These are phyloP conservation scores for Fraxinus americana DNA, from an alignment of 257 asterid genomes.

Conservation along the genomic window DNA sequence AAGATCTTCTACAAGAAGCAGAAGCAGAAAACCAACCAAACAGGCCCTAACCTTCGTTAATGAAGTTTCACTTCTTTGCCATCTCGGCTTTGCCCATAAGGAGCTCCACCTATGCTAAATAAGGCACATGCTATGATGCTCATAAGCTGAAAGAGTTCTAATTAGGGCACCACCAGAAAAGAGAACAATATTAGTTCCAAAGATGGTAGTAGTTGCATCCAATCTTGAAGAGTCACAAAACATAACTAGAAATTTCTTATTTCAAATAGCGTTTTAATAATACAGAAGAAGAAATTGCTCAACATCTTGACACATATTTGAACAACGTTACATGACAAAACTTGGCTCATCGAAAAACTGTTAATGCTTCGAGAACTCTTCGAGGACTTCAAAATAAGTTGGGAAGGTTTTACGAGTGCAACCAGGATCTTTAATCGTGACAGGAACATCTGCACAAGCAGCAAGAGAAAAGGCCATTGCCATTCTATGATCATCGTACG, in stretches of 20 bases:
- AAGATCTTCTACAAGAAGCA: too few relatives aligned
- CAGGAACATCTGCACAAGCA: conserved; percentile 92
- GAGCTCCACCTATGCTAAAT: too few relatives aligned
- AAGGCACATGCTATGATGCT: too few relatives aligned
- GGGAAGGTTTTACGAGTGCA: conserved; percentile 99
- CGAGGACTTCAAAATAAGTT: conserved; percentile 74
- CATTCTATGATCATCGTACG: conserved; percentile 95
- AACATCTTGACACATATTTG: conserved; percentile 22
- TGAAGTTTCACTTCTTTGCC: too few relatives aligned
- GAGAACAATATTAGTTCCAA: background rate
- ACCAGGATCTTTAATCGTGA: conserved; percentile 85
- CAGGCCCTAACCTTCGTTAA: too few relatives aligned
- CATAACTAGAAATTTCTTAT: background rate
- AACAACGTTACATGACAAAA: conserved; percentile 19
- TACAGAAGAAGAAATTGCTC: conserved; percentile 30
- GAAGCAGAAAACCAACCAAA: too few relatives aligned
- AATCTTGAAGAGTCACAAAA: background rate
- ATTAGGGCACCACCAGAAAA: background rate
- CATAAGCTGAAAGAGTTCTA: background rate
- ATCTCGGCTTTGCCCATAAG: too few relatives aligned
- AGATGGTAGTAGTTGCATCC: background rate
- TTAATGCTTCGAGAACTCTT: conserved; percentile 61
- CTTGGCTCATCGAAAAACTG: background rate
- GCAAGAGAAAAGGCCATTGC: conserved; percentile 99
- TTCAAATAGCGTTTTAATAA: conserved; percentile 8